Evolutionary conservation across 75 land plant species (phyloP), one percentile per base, ranked within the genome.

Genomic region (Adiantum capillusveneris): DNA sequence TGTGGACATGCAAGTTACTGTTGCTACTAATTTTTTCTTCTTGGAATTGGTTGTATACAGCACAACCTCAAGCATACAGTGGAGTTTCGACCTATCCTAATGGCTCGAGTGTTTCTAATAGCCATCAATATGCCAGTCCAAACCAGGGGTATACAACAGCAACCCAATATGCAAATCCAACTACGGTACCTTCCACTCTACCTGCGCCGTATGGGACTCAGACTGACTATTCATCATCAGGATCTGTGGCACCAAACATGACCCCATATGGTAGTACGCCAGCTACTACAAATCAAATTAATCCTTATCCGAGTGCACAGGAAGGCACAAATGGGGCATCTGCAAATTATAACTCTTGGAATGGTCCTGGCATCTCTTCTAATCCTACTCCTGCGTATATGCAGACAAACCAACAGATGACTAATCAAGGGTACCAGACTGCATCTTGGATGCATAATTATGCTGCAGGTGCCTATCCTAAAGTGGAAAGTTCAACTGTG

Each of bases 321-420:
- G 49, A 46, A 6, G 49, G 21, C 14, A 20, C 49, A 46, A 46
- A 46, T 46, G 49, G 49, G 49, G 49, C 21, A 2, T 46, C 49
- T 46, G 49, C 49, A 6, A 46, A 17, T 20, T 46, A 46, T 20
- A 46, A 20, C 17, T 46, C n/a, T 7, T 46, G 49, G 49, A 14
- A 14, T 5, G 37, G 37, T 34, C 49, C 49, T 46, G 21, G 49
- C 14, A 7, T 2, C 49, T n/a, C 49, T 46, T 20, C 49, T 6
- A 34, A 34, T 34, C 37, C 37, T 34, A 9, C 37, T 34, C 7
- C 37, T 5, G 37, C 37, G 6, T 46, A 20, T 20, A 17, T 5
- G 21, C 49, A 46, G 17, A n/a, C 21, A 6, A n/a, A 20, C 17
- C 49, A 46, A n/a, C 49, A n/a, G 2, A 17, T 17, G 6, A 20